Percentiles rank a stretch among this genome's conserved stretches.
Conservation (phyloP, 345 rosid genomes). For the Populus davidiana region DNA sequence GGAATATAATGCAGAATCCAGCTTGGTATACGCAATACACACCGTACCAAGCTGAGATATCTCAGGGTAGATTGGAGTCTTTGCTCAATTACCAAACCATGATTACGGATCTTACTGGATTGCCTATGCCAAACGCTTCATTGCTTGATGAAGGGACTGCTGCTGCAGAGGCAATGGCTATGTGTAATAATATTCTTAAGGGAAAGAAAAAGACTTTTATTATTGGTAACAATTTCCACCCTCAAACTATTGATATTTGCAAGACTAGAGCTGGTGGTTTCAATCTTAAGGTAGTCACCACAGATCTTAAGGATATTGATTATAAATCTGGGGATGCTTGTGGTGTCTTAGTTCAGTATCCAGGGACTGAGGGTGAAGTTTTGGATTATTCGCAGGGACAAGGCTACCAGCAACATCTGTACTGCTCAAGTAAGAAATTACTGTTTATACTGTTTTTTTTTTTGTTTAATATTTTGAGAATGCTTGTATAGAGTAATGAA, state of each 20-base stretch:
- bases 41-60: constrained; percentile 96
- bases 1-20: constrained; percentile 94
- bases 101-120: constrained; percentile 83
- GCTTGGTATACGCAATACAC: constrained; percentile 99
- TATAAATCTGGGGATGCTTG: constrained; percentile 83
- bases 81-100: constrained; percentile 85
- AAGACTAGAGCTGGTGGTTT: constrained; percentile 91
- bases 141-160: constrained; percentile 96
- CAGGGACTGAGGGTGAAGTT: constrained; percentile 91
- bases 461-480: background rate
- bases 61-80: constrained; percentile 90
- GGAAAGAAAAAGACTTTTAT: constrained; percentile 92
- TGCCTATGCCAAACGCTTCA: constrained; percentile 95
- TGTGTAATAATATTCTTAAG: constrained; percentile 87
- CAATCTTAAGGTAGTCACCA: constrained; percentile 61
- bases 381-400: constrained; percentile 95
- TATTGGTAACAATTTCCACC: constrained; percentile 83
- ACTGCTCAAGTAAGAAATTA: constrained; percentile 83
- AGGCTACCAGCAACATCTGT: constrained; percentile 99
- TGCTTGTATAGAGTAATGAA: background rate
- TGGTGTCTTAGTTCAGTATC: constrained; percentile 96
- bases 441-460: constrained; percentile 4
- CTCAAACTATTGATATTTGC: constrained; percentile 91
- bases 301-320: constrained; percentile 76
- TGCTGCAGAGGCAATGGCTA: constrained; percentile 98